These are phyloP conservation scores for Ophiostoma sp. DNA, from an alignment of 2,329 filamentous ascomycete genomes.

Conservation along the genomic window DNA sequence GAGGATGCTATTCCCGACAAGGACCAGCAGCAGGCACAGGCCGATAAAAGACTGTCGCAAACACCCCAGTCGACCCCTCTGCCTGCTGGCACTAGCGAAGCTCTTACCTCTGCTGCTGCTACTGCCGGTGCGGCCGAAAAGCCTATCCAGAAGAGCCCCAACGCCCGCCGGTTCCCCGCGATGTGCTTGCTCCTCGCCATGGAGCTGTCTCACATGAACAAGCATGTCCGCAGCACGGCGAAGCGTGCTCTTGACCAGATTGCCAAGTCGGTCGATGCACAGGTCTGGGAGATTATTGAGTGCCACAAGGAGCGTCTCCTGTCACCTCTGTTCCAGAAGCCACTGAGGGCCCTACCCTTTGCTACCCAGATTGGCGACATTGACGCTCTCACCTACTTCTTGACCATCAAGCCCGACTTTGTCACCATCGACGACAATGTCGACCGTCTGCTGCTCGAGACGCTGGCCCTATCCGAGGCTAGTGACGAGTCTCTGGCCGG, in stretches of 20 bases:
- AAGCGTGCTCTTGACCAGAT: slow-evolving; percentile 76
- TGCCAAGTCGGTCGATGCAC: slow-evolving; percentile 67
- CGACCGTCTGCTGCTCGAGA: slow-evolving; percentile 87
- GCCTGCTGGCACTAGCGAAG: not conserved
- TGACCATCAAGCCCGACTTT: slow-evolving; percentile 82
- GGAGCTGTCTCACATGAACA: slow-evolving; percentile 93
- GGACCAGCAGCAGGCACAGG: slow-evolving; percentile 12
- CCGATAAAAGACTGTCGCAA: slow-evolving; percentile 17
- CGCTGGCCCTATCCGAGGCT: slow-evolving; percentile 86
- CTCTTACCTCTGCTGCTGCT: not conserved
- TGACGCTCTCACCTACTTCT: slow-evolving; percentile 92
- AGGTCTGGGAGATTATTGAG: slow-evolving; percentile 81
- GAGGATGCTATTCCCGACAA: slow-evolving; percentile 51
- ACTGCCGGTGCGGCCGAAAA: not conserved
- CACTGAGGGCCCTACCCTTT: slow-evolving; percentile 85
- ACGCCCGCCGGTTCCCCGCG: slow-evolving; percentile 44
- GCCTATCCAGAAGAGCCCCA: slow-evolving; percentile 35
- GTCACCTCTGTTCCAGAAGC: slow-evolving; percentile 92
- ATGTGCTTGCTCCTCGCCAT: slow-evolving; percentile 81
- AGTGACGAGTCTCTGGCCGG: slow-evolving; percentile 86
- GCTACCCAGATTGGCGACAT: slow-evolving; percentile 96
- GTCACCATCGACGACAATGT: slow-evolving; percentile 88
- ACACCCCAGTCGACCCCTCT: slow-evolving; percentile 12
- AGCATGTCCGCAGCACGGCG: slow-evolving; percentile 82
- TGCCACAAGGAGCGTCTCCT: slow-evolving; percentile 86